Evolutionary conservation across 371 early-diverging fungal genomes (phyloP).

Genomic region (Zychaea mexicana): DNA sequence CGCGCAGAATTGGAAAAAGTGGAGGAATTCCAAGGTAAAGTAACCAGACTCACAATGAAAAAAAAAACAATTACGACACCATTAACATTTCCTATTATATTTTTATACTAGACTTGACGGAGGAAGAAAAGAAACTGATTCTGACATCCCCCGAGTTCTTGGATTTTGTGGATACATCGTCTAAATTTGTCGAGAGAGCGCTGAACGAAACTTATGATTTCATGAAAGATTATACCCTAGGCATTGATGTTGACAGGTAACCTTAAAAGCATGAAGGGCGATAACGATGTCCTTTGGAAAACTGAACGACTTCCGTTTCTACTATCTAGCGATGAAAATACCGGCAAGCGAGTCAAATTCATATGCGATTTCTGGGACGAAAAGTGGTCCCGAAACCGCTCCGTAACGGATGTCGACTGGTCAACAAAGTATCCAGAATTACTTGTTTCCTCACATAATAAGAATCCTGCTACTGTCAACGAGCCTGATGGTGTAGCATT

Average conservation of each 20-base stretch:
- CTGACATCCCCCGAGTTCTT: conserved; percentile 75
- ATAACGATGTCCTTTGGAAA: no score
- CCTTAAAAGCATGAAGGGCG: no score
- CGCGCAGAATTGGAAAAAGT: conserved; percentile 54
- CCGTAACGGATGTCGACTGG: conserved; percentile 92
- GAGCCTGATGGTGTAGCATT: conserved; percentile 94
- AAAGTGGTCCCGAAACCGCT: conserved; percentile 77
- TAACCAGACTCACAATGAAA: no score
- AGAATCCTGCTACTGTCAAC: conserved; percentile 80
- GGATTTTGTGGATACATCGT: conserved; percentile 84
- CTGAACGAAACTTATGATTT: conserved; percentile 90
- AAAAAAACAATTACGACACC: not conserved
- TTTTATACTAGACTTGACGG: conserved; percentile 75
- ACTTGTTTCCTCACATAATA: conserved; percentile 87
- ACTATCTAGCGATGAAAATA: conserved; percentile 56
- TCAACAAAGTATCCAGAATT: conserved; percentile 91
- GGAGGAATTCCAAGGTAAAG: conserved; percentile 45
- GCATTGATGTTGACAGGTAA: conserved; percentile 64
- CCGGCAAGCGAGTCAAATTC: conserved; percentile 73
- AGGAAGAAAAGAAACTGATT: conserved; percentile 77
- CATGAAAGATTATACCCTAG: conserved; percentile 91
- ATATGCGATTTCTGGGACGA: conserved; percentile 81
- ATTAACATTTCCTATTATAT: not conserved
- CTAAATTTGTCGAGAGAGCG: conserved; percentile 90
- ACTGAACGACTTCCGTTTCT: no score